Evolutionary conservation across 441 rosid species (phyloP).

Genomic region (Melastoma candidum): DNA sequence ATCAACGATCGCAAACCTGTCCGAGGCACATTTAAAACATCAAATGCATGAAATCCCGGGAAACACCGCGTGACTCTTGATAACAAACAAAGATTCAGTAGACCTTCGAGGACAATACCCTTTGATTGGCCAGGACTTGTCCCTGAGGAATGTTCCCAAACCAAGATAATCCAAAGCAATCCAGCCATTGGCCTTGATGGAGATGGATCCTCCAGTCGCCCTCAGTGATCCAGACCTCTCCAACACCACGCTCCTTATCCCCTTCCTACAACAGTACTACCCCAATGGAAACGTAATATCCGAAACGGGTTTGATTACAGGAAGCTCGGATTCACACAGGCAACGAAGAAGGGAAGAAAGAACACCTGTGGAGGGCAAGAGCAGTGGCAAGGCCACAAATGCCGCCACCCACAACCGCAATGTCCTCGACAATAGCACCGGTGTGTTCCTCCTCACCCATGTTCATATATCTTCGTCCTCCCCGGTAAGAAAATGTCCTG

Average conservation of each 20-base stretch:
- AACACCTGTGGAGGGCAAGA: conserved; percentile 20
- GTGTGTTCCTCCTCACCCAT: too few relatives aligned
- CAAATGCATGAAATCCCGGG: too few relatives aligned
- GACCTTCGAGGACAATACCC: conserved; percentile 9
- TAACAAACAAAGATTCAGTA: neutral
- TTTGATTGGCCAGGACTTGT: neutral
- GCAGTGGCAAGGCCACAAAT: conserved; percentile 21
- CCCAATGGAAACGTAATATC: too few relatives aligned
- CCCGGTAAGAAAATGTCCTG: too few relatives aligned
- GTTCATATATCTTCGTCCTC: too few relatives aligned
- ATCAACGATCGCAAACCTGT: neutral
- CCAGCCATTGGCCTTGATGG: conserved; percentile 22
- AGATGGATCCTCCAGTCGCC: conserved; percentile 17
- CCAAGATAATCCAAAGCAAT: conserved; percentile 20
- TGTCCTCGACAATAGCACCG: neutral
- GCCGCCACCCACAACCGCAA: conserved; percentile 21
- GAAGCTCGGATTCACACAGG: neutral
- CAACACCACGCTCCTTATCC: conserved; percentile 18
- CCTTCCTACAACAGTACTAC: conserved; percentile 16
- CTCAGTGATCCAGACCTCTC: conserved; percentile 18
- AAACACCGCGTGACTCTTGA: neutral
- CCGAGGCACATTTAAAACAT: neutral
- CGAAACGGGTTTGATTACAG: too few relatives aligned
- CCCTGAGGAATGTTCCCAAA: conserved; percentile 10
- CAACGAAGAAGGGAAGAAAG: neutral